Evolutionary conservation across 495 filamentous ascomycete species (phyloP), one percentile per base, ranked within the genome.

Genomic region (Penicillium goetzii): DNA sequence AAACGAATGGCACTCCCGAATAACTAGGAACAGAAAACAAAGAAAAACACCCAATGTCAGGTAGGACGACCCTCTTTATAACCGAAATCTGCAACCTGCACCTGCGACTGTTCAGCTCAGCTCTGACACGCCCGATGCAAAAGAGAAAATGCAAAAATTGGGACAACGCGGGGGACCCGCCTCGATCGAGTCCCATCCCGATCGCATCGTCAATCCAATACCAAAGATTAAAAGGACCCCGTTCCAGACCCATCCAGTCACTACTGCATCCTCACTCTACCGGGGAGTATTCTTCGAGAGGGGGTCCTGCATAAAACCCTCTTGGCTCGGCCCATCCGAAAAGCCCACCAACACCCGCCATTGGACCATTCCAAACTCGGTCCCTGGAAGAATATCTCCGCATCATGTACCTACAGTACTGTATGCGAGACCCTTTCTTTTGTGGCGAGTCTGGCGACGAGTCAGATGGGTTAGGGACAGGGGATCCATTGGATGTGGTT

Each of bases 241-340:
- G 10, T 10, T 47, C 21, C n/a, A 12, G 43, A 47, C 21, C 43
- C 9, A 10, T 47, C 21, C 21, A 25, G 12, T 6, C 43, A n/a
- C n/a, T n/a, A n/a, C n/a, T n/a, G n/a, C n/a, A n/a, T n/a, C n/a
- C n/a, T n/a, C n/a, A n/a, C n/a, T n/a, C n/a, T n/a, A n/a, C n/a
- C n/a, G n/a, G n/a, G n/a, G n/a, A n/a, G n/a, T 30, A 11, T 10
- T 30, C 25, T 26, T 10, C 19, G 26, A n/a, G 45, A 41, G 56
- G 50, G 62, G 63, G 58, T 59, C 41, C 41, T 66, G 55, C 26
- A 59, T 56, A 45, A 58, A 25, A 12, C 21, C 17, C 47, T 33
- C 60, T 66, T 63, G 64, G 60, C 59, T 36, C 55, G 55, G 60
- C 30, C 36, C 50, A 30, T 36, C 41, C 23, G 33, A 41, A 36